Evolutionary conservation across 306 rosid species (phyloP), one percentile per base, ranked within the genome.

Genomic region (Quercus engelmannii): DNA sequence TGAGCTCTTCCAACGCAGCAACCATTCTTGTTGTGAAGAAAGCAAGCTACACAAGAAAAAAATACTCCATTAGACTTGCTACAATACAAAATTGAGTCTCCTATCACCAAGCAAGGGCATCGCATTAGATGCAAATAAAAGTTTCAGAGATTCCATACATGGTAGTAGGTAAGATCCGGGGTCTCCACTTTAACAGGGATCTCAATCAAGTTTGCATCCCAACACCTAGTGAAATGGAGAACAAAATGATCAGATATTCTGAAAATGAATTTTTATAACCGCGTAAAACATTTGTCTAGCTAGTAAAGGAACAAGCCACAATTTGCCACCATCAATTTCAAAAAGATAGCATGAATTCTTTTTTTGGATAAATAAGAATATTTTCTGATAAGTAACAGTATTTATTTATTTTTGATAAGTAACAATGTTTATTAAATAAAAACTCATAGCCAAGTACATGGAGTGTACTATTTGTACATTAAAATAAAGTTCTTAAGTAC

Each of bases 111-210:
- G 79, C 78, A 70, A 82, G 57, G 75, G 23, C 30, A 75, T 74
- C 35, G 25, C 51, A n/a, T 33, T 55, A 30, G 28, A 74, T 41
- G 25, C 71, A 69, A 70, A 30, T 62, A 71, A 73, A 69, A 76
- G 52, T 14, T 38, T 71, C 54, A 61, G 35, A 65, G 62, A 73
- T 62, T 79, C 76, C 73, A 21, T 78, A 90, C 98, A 88, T 93
- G 99, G 88, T 93, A 95, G 80, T 86, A 91, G 70, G 71, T 90
- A 89, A 72, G 97, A 79, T 84, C 83, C 0, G 97, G 93, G 74
- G 86, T 80, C 88, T 95, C 99, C 74, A 95, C 79, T 80, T 95
- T 94, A 75, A 95, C 96, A 26, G 99, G 97, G 78, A 93, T 85
- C 69, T 83, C 94, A 68, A 91, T 78, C 93, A 95, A 83, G 89